A percentile compares a stretch with the other conserved stretches of the same genome.
These are phyloP conservation scores for Hyparrhenia diplandra DNA, from an alignment of 176 grass and related monocot genomes.

Conservation along the genomic window DNA sequence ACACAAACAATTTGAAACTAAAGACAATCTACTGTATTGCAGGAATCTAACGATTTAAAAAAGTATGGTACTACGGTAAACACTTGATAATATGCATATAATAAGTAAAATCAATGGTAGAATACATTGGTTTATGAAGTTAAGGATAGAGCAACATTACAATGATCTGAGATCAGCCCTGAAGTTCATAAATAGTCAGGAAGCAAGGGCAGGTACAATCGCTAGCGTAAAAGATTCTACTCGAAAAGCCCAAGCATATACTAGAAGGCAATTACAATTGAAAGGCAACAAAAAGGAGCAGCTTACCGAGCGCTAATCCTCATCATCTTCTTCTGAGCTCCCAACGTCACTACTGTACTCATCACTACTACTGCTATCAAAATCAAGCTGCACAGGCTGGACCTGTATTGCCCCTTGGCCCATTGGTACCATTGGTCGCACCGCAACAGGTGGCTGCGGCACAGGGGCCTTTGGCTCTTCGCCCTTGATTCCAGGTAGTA, in stretches of 20 bases:
- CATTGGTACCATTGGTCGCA: conserved; percentile 21
- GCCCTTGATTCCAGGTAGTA: conserved; percentile 45
- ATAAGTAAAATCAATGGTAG: neutral
- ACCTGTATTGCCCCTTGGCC: conserved; percentile 56
- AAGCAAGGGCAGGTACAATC: neutral
- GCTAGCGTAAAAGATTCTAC: neutral
- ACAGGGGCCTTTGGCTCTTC: conserved; percentile 41
- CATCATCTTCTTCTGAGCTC: conserved; percentile 95
- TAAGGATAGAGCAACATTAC: neutral
- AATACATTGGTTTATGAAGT: neutral
- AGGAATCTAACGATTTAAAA: neutral
- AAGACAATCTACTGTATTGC: neutral
- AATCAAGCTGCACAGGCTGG: conserved; percentile 66
- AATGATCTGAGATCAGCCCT: neutral
- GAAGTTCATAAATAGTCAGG: neutral
- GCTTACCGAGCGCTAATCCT: conserved; percentile 66
- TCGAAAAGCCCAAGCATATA: neutral
- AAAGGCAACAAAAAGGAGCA: neutral
- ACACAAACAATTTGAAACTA: neutral
- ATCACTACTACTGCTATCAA: conserved; percentile 70
- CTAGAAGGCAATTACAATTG: neutral
- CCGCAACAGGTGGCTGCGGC: conserved; percentile 3
- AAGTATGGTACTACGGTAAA: neutral
- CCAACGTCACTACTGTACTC: conserved; percentile 82
- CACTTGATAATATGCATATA: neutral